Evolutionary conservation across 768 basidiomycete species (phyloP), one percentile per base, ranked within the genome.

Genomic region (Hygrophoropsis aurantiaca): DNA sequence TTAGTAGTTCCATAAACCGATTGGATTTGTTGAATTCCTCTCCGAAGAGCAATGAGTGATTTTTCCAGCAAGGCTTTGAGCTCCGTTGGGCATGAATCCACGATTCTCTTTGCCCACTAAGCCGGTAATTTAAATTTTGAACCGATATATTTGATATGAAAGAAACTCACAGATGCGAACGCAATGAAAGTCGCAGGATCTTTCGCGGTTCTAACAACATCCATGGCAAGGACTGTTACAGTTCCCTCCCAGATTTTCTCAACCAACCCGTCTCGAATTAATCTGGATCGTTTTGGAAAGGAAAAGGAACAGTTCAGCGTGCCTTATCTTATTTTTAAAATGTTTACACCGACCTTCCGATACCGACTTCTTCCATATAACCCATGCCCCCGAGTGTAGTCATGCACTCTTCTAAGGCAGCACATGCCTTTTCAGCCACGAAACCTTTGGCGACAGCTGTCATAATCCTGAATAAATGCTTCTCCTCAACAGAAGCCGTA

Each of bases 241-340:
- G 87, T 87, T 0, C 86, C 87, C 64, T 90, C 89, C 87, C 88
- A 90, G 34, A 91, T 88, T 55, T 82, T 85, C 66, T 90, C 89
- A 11, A 90, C 89, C 7, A 85, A 59, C 2, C 73, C 72, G 66
- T 90, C 88, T 4, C 82, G 69, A 23, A 91, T 84, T 11, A 78
- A 55, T 30, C 79, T 77, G 45, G 2, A 21, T 23, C 44, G 8
- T 18, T 16, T 3, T n/a, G n/a, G n/a, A n/a, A 18, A 18, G 24
- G 18, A 32, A 49, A 37, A 11, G 25, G 38, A 36, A 35, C 20
- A 6, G 11, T 13, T 36, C 23, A 42, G 24, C 32, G 19, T n/a
- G 21, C n/a, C n/a, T n/a, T n/a, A n/a, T n/a, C n/a, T n/a, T n/a
- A n/a, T n/a, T n/a, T n/a, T n/a, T 7, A 23, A n/a, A 5, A n/a